phyloP scores from a whole-genome alignment of 1,284 basidiomycete species.

The Trametes sp. region DNA sequence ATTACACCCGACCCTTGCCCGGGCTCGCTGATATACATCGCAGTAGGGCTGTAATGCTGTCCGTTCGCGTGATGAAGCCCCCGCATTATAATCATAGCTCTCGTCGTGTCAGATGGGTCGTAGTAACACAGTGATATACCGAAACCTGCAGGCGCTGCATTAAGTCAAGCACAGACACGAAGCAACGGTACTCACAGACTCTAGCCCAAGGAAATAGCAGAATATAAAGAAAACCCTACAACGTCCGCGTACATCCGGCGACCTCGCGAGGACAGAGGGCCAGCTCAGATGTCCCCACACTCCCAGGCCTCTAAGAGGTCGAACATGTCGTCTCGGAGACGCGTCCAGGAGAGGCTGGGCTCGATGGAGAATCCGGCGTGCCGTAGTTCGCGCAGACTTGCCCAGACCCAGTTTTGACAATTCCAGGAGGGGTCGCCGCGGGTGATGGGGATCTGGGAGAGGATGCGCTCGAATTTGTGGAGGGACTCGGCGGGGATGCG shows the following conservation, averaged over 20 bases:
- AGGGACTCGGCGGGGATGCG: slow-evolving; percentile 26
- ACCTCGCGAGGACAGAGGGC: neutral
- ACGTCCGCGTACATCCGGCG: no score
- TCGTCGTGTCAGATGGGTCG: neutral
- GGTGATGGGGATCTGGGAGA: slow-evolving; percentile 27
- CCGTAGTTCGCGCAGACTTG: slow-evolving; percentile 30
- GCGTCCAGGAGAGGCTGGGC: slow-evolving; percentile 24
- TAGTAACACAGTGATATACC: neutral
- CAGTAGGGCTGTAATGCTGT: neutral
- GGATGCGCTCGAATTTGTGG: slow-evolving; percentile 28
- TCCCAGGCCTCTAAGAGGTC: slow-evolving; percentile 36
- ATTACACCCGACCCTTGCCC: neutral
- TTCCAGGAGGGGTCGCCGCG: slow-evolving; percentile 33
- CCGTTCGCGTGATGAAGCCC: neutral
- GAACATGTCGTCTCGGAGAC: slow-evolving; percentile 25
- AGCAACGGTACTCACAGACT: neutral
- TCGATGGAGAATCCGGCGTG: slow-evolving; percentile 25
- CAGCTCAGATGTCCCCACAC: slow-evolving; percentile 29
- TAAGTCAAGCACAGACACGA: neutral
- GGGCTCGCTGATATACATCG: neutral
- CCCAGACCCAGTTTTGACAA: slow-evolving; percentile 36
- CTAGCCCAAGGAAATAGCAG: neutral
- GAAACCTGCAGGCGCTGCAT: neutral
- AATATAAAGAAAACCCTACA: neutral
- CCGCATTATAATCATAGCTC: neutral